Conservation (phyloP, 148 eudicot genomes). For the Beta vulgaris region DNA sequence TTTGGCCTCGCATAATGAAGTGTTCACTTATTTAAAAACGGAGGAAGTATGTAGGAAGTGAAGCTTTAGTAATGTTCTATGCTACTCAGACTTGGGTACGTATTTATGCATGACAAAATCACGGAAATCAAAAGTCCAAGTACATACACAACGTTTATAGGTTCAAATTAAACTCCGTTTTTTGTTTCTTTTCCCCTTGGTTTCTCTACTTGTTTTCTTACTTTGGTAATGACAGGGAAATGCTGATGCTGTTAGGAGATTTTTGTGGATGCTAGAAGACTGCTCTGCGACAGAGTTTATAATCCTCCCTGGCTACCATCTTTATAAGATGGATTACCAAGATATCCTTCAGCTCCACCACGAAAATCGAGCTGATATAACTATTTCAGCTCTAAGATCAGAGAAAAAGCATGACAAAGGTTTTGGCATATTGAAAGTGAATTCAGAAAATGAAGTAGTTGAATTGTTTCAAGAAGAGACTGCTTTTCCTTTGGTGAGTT, state of each 20-base stretch:
- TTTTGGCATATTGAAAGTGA: constrained; percentile 48
- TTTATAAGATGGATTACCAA: constrained; percentile 78
- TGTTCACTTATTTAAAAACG: background rate
- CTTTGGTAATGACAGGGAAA: constrained; percentile 50
- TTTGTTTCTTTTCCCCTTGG: background rate
- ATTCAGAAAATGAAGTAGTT: constrained; percentile 40
- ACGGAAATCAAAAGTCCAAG: background rate
- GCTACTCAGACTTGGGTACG: background rate
- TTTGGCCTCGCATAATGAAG: too few relatives aligned
- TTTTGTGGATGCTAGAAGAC: constrained; percentile 61
- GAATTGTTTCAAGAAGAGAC: constrained; percentile 20
- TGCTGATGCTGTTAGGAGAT: constrained; percentile 80
- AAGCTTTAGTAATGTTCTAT: background rate
- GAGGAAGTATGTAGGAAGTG: background rate
- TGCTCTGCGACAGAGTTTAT: constrained; percentile 54
- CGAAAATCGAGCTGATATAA: constrained; percentile 52
- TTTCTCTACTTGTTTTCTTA: background rate
- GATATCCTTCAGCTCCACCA: constrained; percentile 59
- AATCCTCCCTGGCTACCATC: constrained; percentile 79
- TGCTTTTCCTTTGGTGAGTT: constrained; percentile 23
- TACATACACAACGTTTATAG: background rate
- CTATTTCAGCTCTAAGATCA: constrained; percentile 48
- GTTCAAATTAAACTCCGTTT: background rate
- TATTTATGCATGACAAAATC: too few relatives aligned
- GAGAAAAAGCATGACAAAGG: constrained; percentile 33